Evolutionary conservation across 2,329 filamentous ascomycete species (phyloP), one percentile per base, ranked within the genome.

Genomic region (Apiospora aurea): DNA sequence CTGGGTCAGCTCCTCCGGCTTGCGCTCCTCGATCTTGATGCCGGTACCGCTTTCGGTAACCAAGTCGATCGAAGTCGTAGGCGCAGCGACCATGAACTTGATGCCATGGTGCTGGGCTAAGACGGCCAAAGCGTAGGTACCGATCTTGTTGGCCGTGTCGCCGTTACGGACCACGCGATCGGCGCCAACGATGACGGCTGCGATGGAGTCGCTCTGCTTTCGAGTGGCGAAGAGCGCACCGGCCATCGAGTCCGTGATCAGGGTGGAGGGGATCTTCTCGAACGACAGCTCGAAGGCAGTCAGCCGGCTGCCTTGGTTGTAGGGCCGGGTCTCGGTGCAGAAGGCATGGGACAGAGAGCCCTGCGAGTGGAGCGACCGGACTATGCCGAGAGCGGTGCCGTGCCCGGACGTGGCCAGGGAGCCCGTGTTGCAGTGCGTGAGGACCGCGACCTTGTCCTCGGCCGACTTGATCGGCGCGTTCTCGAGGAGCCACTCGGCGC

Each of bases 401-500:
- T 98, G 97, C n/a, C 96, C 96, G 21, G 96, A 97, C 1, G 96
- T 99, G 38, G 96, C 96, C 46, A 99, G 91, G 26, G 96, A 98
- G 41, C 96, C 96, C 29, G 96, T 99, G 82, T 99, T 99, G 87
- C 96, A 99, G 83, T 99, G 97, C 14, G 96, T 99, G 76, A 99
- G 84, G 61, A 99, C 92, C n/a, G 94, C 94, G 67, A 97, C 77
- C 83, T 86, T 78, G 80, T 86, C 78, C 75, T 87, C 81, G 74
- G 83, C 68, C 53, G 86, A 80, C 80, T 87, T 82, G 76, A 82
- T 80, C 26, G 82, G 85, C 78, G 78, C 77, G 76, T 94, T 90
- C 53, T 87, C 83, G 71, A 90, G 83, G 46, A 99, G 91, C 94
- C 96, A 99, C 75, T 91, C 87, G 0, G 95, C 94, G 51, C 96